phyloP scores from a whole-genome alignment of 2,329 filamentous ascomycete genomes.

The Daldinia sp. region DNA sequence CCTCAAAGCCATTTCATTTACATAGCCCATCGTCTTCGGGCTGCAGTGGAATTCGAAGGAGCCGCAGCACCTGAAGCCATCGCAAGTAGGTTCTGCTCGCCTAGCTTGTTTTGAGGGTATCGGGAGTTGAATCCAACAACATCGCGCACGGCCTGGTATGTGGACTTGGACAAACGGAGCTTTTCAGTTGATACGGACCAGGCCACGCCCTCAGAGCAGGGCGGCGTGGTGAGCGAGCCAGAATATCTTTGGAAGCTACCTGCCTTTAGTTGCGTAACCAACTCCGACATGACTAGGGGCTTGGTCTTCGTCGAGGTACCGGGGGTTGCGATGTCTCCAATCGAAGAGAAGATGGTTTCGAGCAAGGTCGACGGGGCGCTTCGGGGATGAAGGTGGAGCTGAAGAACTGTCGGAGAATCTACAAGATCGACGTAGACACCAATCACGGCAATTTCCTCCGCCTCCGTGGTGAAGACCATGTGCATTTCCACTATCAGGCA shows the following conservation, averaged over 20 bases:
- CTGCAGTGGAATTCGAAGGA: constrained; percentile 22
- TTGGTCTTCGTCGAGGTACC: constrained; percentile 57
- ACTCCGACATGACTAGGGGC: constrained; percentile 59
- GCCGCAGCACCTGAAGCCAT: constrained; percentile 1
- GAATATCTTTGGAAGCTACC: constrained; percentile 59
- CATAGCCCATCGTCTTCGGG: constrained; percentile 11
- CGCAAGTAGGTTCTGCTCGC: constrained; percentile 55
- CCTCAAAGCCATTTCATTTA: not conserved
- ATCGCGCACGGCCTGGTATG: constrained; percentile 56
- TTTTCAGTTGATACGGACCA: constrained; percentile 63
- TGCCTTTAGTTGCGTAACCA: constrained; percentile 54
- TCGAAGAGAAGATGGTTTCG: constrained; percentile 60
- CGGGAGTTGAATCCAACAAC: constrained; percentile 63
- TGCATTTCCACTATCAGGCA: constrained; percentile 63
- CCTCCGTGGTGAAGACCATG: constrained; percentile 67
- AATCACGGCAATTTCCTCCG: constrained; percentile 58
- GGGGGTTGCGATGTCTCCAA: constrained; percentile 57
- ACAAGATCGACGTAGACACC: constrained; percentile 59
- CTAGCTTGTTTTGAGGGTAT: constrained; percentile 59
- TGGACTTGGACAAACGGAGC: constrained; percentile 54
- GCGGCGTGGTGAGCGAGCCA: constrained; percentile 63
- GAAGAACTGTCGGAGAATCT: constrained; percentile 54
- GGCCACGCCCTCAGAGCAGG: constrained; percentile 61
- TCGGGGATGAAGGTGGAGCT: constrained; percentile 57
- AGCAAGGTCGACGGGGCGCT: constrained; percentile 56